These are phyloP conservation scores for Epichloe festucae DNA, from an alignment of 2,329 filamentous ascomycete species.

Conservation along the genomic window DNA sequence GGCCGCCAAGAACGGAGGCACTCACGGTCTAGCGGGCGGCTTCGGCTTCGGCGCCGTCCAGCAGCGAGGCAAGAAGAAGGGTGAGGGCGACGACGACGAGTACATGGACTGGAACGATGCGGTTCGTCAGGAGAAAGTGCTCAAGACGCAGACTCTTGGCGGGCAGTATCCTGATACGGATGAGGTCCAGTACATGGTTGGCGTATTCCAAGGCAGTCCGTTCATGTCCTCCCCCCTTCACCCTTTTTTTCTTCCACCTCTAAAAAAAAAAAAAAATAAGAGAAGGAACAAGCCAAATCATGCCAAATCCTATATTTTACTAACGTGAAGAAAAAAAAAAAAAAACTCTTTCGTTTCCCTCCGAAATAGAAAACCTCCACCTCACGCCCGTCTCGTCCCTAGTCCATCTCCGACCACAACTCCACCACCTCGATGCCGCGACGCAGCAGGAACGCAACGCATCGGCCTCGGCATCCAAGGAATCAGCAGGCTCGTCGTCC, in stretches of 20 bases:
- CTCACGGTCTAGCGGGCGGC: constrained; percentile 58
- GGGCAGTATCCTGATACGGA: constrained; percentile 62
- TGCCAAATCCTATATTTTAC: not conserved
- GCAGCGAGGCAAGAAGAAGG: constrained; percentile 28
- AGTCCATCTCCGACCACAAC: constrained; percentile 80
- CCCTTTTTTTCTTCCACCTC: constrained; percentile 1
- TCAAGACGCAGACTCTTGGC: constrained; percentile 72
- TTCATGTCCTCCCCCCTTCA: constrained; percentile 8
- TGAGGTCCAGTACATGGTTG: constrained; percentile 78
- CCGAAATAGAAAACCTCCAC: constrained; percentile 58
- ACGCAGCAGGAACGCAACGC: constrained; percentile 52
- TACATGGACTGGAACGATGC: constrained; percentile 53
- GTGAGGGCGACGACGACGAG: constrained; percentile 31
- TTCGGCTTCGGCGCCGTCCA: constrained; percentile 48
- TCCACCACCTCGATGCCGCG: constrained; percentile 81
- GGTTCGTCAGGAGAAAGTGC: constrained; percentile 54
- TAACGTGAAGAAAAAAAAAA: not conserved
- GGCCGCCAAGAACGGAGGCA: constrained; percentile 47
- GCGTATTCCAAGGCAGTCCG: constrained; percentile 73
- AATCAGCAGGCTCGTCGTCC: constrained; percentile 18
- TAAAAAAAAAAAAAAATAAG: not conserved
- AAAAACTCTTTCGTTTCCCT: not conserved
- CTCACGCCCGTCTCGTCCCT: constrained; percentile 73
- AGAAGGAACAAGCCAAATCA: not conserved
- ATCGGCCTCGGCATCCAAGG: constrained; percentile 24